Evolutionary conservation across 2,329 filamentous ascomycete species (phyloP), one percentile per base, ranked within the genome.

Genomic region (Shiraia bambusicola): DNA sequence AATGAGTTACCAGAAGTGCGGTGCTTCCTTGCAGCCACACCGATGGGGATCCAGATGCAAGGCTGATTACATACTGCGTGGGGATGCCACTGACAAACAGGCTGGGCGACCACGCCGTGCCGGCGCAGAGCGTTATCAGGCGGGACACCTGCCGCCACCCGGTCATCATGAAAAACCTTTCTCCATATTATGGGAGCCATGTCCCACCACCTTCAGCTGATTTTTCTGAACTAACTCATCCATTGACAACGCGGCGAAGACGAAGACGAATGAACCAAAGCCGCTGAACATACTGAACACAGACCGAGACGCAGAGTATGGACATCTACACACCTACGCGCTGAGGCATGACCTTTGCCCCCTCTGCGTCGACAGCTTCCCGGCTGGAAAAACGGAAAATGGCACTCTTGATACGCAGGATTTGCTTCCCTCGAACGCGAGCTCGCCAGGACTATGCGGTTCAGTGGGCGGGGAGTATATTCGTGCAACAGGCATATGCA

Each of bases 361-460:
- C 3, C 68, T 89, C 3, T 87, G 88, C 55, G 61, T 88, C 12
- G 86, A 89, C 57, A 86, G 86, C 3, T 82, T 84, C 72, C 78
- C 79, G 2, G 86, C 83, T 0, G 85, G 75, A 1, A 88, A 88
- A 52, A 80, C 79, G 0, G 35, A 57, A 1, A 80, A 82, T 57
- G 86, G 85, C 3, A 87, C 84, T 0, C 72, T 88, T 2, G 85
- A 88, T 56, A 75, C 79, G 0, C 83, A 87, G 54, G 84, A 88
- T 54, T 59, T 75, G 1, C 57, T 88, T 1, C 71, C 89, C 2
- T 71, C 77, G 6, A 73, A 75, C 39, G 34, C 59, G 19, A 59
- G 58, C 17, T 25, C 34, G 3, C 14, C 34, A 12, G 25, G 30
- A 2, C 36, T 31, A 3, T 17, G 36, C 5, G 37, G 49, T 12